A percentile compares a stretch with the other conserved stretches of the same genome.
These are phyloP conservation scores for Dictyostelium brefeldianum DNA, from an alignment of 78 protist genomes.

Conservation along the genomic window DNA sequence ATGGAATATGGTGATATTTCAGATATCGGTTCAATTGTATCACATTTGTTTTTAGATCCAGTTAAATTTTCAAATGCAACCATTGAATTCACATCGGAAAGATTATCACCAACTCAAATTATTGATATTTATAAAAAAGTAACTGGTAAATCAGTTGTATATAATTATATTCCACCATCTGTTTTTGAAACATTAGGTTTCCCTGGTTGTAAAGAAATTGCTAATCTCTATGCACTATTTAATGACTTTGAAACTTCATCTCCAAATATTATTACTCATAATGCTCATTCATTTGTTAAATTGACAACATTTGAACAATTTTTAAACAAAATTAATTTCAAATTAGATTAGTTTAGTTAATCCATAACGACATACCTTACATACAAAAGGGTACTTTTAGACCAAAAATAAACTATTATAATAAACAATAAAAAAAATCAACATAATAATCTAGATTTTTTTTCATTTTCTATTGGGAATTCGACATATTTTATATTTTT, in stretches of 20 bases:
- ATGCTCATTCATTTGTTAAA: neutral
- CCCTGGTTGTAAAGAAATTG: conserved; percentile 20
- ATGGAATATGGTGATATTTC: conserved; percentile 18
- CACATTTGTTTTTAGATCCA: neutral
- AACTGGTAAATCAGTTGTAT: conserved; percentile 7
- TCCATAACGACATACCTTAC: no score
- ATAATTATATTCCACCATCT: conserved; percentile 19
- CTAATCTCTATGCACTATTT: neutral
- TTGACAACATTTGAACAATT: conserved; percentile 24
- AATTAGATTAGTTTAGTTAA: neutral
- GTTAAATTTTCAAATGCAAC: neutral
- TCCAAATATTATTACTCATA: no score
- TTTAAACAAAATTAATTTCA: neutral
- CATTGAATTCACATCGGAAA: neutral
- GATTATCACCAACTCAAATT: neutral
- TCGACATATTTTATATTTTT: no score
- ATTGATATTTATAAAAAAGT: neutral
- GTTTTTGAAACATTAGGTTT: conserved; percentile 11
- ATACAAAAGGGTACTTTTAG: no score
- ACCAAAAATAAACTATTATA: no score
- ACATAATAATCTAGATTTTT: no score
- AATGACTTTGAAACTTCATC: neutral
- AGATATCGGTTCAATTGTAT: neutral
- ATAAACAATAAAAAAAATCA: no score
- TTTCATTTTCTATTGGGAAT: no score